Evolutionary conservation across 2,329 filamentous ascomycete species (phyloP), one percentile per base, ranked within the genome.

Genomic region (Ophiocordyceps camponoti-saundersi): DNA sequence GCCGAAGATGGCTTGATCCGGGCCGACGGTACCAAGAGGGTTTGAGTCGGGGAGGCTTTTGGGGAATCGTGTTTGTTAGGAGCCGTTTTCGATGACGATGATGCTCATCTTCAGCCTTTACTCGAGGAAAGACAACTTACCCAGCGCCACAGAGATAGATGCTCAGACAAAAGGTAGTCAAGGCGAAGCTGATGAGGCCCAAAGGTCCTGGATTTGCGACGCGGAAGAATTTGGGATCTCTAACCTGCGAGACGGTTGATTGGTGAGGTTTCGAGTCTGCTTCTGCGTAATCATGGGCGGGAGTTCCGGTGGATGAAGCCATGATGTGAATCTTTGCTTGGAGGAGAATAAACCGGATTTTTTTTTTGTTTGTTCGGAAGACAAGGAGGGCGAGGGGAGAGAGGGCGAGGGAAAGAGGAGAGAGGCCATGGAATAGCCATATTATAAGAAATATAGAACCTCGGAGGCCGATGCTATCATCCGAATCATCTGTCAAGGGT

Each of bases 91-190:
- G n/a, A n/a, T n/a, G n/a, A n/a, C n/a, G n/a, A n/a, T n/a, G n/a
- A n/a, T n/a, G n/a, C n/a, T n/a, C n/a, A n/a, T n/a, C n/a, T n/a
- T n/a, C n/a, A n/a, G n/a, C n/a, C n/a, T n/a, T n/a, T n/a, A n/a
- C n/a, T 15, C 10, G 23, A 21, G 15, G 13, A 29, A 34, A 3
- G 6, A 6, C 16, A 13, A 68, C 69, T 53, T 65, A 77, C 75
- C 65, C 65, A 50, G 61, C 65, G 47, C 66, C 66, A 46, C 65
- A 67, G 46, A 67, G 60, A 50, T 67, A 67, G 2, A 73, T 55
- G 23, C 68, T 69, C 34, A 82, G 67, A 15, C 77, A 68, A 56
- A 82, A 80, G 11, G 77, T 80, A 11, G 79, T 80, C 52, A 79
- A 57, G n/a, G 77, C 76, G 61, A 82, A 82, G 62, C 73, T 75